Evolutionary conservation across 2,329 filamentous ascomycete genomes (phyloP), one percentile per base, ranked within the genome.

Genomic region (Aspergillus hiratsukae): DNA sequence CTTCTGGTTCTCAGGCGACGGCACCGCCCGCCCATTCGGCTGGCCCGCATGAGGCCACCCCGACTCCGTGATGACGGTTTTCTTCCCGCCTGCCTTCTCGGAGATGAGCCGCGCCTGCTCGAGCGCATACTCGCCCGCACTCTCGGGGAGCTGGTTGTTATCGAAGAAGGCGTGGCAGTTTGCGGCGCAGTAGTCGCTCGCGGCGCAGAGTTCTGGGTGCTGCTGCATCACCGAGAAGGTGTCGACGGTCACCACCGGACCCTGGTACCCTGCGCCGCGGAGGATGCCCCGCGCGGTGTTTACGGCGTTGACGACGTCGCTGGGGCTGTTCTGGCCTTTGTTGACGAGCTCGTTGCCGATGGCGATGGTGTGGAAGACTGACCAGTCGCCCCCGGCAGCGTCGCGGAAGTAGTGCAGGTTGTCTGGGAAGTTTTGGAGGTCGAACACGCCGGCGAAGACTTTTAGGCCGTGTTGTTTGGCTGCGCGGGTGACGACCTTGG

Each of bases 131-230:
- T 71, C 64, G 3, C 91, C 91, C 2, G 90, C 85, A 31, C 83
- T 73, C 0, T 76, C 73, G 1, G 90, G 82, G 1, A 73, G 71
- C 27, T 83, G 82, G 49, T 82, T 83, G 3, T 79, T 73, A 64
- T 95, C 88, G 72, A 94, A 96, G 81, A 91, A 96, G 11, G 90
- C 83, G 72, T 96, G 91, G 62, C 86, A 84, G 74, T 96, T 96
- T 69, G 88, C 83, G 17, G 90, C 88, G 66, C 87, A 90, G 75
- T 89, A 90, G 68, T 95, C 90, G 1, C 88, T 89, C 48, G 78
- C 80, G 27, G 85, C 72, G 75, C 91, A 95, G 49, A 96, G 80
- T 52, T 82, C 76, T 0, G 87, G 87, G 64, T 93, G 82, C 51
- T 78, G 74, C 49, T 86, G 76, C n/a, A 86, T 80, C 4, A 87